Conservation (phyloP, 352 stramenopile species). For the Globisporangium lucens region DNA sequence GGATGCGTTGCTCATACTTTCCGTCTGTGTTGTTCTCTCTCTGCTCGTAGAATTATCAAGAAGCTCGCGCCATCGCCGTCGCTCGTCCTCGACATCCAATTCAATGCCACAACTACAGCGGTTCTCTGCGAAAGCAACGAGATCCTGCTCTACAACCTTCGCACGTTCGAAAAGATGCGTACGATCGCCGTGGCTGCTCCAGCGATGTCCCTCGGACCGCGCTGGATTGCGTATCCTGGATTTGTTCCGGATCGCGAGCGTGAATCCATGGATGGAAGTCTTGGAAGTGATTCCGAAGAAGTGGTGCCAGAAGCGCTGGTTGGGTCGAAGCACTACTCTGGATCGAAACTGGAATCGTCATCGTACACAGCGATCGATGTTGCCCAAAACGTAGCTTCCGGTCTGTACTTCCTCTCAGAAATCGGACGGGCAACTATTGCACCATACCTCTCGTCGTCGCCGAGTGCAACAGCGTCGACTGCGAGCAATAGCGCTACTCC, state of each 20-base stretch:
- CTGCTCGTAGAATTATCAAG: constrained; percentile 38
- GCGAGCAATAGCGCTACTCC: constrained; percentile 17
- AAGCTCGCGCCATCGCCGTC: constrained; percentile 53
- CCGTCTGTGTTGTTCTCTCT: neutral
- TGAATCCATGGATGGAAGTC: constrained; percentile 22
- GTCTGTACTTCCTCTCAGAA: constrained; percentile 82
- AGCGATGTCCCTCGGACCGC: constrained; percentile 60
- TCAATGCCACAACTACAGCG: constrained; percentile 46
- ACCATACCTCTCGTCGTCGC: constrained; percentile 70
- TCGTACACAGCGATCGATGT: constrained; percentile 74
- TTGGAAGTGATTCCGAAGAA: constrained; percentile 50
- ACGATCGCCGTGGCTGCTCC: constrained; percentile 48
- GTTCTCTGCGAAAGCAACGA: constrained; percentile 68
- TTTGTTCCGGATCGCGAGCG: constrained; percentile 26
- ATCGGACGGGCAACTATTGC: constrained; percentile 63
- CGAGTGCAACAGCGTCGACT: constrained; percentile 24
- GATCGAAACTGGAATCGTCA: constrained; percentile 26
- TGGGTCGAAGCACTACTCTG: constrained; percentile 13
- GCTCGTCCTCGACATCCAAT: constrained; percentile 65
- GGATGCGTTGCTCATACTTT: neutral
- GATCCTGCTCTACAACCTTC: constrained; percentile 63
- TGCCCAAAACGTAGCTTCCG: constrained; percentile 84
- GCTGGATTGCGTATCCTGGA: constrained; percentile 71
- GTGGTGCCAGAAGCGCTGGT: constrained; percentile 28
- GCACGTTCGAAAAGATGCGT: constrained; percentile 41